phyloP scores from a whole-genome alignment of 495 filamentous ascomycete genomes.

The Aspergillus ellipticus region DNA sequence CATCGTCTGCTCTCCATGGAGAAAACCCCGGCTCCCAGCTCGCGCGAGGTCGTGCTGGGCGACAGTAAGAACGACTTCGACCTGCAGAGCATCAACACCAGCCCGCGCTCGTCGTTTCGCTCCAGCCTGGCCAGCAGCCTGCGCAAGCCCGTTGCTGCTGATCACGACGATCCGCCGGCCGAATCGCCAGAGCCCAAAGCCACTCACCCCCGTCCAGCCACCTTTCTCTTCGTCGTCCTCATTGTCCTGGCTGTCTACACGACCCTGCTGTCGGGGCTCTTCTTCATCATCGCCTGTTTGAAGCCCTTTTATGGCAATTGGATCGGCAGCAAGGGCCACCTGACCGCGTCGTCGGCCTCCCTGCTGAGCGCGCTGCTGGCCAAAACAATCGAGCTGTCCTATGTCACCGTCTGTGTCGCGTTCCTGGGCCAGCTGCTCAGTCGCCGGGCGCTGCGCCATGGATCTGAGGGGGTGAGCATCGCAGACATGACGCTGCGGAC shows the following conservation, averaged over 20 bases:
- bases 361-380: slow-evolving; percentile 61
- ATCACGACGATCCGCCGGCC: neutral
- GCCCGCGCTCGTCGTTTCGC: neutral
- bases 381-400: slow-evolving; percentile 71
- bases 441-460: slow-evolving; percentile 54
- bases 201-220: slow-evolving; percentile 26
- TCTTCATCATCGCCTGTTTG: slow-evolving; percentile 52
- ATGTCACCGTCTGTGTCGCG: slow-evolving; percentile 72
- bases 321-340: slow-evolving; percentile 43
- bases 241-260: slow-evolving; percentile 62
- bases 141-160: neutral
- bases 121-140: neutral
- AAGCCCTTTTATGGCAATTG: slow-evolving; percentile 56
- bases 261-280: slow-evolving; percentile 62
- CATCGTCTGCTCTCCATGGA: no score
- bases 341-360: slow-evolving; percentile 56
- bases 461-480: slow-evolving; percentile 59
- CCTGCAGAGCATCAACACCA: neutral
- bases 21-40: no score
- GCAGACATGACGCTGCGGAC: slow-evolving; percentile 65
- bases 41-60: neutral
- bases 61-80: neutral
- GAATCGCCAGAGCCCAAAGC: neutral
- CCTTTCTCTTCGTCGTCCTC: slow-evolving; percentile 57
- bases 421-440: slow-evolving; percentile 70